Base-by-base conservation (phyloP, 129 eudicot genomes). In the Centaurea solstitialis region DNA sequence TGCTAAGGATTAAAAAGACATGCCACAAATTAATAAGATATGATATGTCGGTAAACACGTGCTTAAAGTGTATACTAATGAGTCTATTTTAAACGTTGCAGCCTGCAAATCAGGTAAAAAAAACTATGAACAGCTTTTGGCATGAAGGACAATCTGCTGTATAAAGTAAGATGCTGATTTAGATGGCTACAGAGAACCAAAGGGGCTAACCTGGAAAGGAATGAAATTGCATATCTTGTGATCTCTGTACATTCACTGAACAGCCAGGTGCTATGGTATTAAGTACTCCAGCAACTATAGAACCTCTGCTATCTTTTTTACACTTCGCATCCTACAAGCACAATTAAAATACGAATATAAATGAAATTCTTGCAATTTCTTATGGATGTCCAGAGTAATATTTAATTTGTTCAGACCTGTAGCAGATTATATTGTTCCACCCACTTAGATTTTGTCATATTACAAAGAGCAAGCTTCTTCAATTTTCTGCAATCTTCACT, bases 401-500 rank as follows among this genome's bases (percentile, higher is more conserved):
- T 78, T 17, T 68, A 64, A 57, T 9, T 59, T 11, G 24, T 1
- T 23, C 89, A 75, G 50, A 91, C 97, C 97, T 91, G 79, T 30
- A 85, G 82, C 72, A 40, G 68, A 72, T 81, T 91, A 79, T 91
- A 89, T 12, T 89, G 82, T 82, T 89, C 90, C 81, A 91, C 86
- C 97, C 93, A 91, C 79, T 86, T 86, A 30, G 86, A 85, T 70
- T 86, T 91, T 22, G 87, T 73, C 74, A 81, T 73, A 87, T 87
- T 73, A 78, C 85, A 69, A n/a, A 89, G 76, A 13, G 82, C 83
- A 75, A 91, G 83, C 70, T 84, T 89, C 88, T 87, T 89, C 75
- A 91, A 75, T 17, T 47, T 80, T 76, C 80, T 84, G 77, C 69
- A 82, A 50, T 81, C 86, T 79, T 91, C 97, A 73, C 77, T 76